These are phyloP conservation scores for Ilex asprella DNA, from an alignment of 257 asterid species.

Conservation along the genomic window DNA sequence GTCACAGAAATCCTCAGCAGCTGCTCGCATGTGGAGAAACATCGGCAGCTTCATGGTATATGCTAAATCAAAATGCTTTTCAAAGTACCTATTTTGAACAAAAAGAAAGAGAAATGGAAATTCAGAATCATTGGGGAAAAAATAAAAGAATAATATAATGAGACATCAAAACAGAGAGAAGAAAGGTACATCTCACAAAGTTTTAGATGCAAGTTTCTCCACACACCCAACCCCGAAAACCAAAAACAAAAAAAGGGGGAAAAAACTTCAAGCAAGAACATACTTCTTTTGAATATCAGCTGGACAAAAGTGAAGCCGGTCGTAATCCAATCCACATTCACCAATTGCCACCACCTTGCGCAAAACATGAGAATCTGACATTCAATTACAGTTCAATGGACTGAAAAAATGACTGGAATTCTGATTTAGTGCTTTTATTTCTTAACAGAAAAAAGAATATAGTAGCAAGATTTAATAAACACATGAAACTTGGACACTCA, in stretches of 20 bases:
- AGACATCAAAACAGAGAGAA: conserved; percentile 5
- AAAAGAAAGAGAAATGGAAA: conserved; percentile 10
- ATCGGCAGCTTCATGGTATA: conserved; percentile 77
- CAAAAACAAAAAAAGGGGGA: not conserved
- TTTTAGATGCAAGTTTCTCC: not conserved
- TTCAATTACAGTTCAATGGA: not conserved
- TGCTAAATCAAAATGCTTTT: conserved; percentile 94
- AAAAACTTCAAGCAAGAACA: conserved; percentile 24
- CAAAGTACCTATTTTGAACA: conserved; percentile 57
- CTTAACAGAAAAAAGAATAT: too few species aligned
- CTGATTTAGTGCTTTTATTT: too few species aligned
- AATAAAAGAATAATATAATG: not conserved
- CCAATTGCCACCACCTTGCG: conserved; percentile 98
- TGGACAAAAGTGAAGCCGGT: conserved; percentile 87
- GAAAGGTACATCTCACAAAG: not conserved
- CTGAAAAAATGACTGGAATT: too few species aligned
- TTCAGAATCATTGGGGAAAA: conserved; percentile 8
- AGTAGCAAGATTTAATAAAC: too few species aligned
- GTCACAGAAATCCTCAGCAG: conserved; percentile 79
- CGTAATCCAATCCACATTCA: conserved; percentile 97
- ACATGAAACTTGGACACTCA: too few species aligned
- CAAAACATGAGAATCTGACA: conserved; percentile 9
- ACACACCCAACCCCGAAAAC: not conserved
- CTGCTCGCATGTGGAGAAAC: conserved; percentile 99
- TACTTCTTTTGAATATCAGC: conserved; percentile 83